phyloP scores from a whole-genome alignment of 495 filamentous ascomycete species.

The Amphirosellinia nigrospora region DNA sequence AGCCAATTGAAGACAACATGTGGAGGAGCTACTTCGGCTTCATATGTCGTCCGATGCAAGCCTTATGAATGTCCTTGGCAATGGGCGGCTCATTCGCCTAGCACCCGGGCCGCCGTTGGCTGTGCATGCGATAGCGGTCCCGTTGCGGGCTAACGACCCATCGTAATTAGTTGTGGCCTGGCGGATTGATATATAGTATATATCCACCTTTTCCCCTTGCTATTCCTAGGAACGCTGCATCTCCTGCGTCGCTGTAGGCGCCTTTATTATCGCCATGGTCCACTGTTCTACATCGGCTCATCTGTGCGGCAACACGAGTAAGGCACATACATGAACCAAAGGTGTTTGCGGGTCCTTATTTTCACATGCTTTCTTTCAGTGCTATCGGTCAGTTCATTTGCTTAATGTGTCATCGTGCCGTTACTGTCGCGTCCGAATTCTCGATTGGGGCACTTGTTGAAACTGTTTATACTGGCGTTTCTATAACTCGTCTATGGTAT shows the following conservation, averaged over 20 bases:
- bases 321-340: neutral
- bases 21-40: neutral
- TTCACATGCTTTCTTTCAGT: neutral
- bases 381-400: neutral
- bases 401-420: neutral
- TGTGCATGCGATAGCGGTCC: constrained; percentile 1
- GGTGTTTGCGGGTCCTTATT: neutral
- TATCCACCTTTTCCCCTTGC: neutral
- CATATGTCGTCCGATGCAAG: constrained; percentile 12
- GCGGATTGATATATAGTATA: neutral
- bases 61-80: constrained; percentile 1
- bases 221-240: neutral
- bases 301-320: neutral
- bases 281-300: neutral
- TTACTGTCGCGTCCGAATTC: neutral
- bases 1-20: neutral
- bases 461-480: constrained; percentile 7
- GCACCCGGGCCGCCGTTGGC: neutral
- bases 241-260: neutral
- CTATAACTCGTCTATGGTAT: constrained; percentile 1
- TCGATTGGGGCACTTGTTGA: neutral
- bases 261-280: neutral
- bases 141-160: constrained; percentile 6
- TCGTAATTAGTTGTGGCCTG: neutral
- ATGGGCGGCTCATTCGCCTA: constrained; percentile 10